These are phyloP conservation scores for Trichosanthes truncata DNA, from an alignment of 306 rosid genomes.

Conservation along the genomic window DNA sequence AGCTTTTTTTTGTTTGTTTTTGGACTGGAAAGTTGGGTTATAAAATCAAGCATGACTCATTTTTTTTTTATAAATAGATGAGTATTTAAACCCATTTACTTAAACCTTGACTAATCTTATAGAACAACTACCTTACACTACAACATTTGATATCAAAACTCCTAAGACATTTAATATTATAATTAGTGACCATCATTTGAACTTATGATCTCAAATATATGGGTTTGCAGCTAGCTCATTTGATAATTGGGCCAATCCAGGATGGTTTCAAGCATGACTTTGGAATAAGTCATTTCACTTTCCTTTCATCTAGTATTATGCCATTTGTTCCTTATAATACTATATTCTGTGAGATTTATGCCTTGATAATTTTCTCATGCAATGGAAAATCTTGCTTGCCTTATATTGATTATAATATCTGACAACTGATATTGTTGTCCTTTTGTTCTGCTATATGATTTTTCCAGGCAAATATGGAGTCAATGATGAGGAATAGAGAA, in stretches of 20 bases:
- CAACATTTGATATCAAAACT: not conserved
- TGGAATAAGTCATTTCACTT: not conserved
- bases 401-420: not conserved
- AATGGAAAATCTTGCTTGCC: not conserved
- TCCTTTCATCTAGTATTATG: not conserved
- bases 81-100: not conserved
- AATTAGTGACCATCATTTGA: not conserved
- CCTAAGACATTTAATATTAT: not conserved
- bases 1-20: not conserved
- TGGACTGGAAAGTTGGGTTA: not conserved
- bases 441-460: not conserved
- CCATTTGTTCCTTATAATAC: not conserved
- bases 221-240: not conserved
- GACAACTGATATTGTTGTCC: not conserved
- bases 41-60: not conserved
- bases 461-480: slow-evolving; percentile 82
- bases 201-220: not conserved
- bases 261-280: not conserved
- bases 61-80: not conserved
- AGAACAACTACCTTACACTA: not conserved
- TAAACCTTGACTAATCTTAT: not conserved
- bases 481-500: slow-evolving; percentile 89
- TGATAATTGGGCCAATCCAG: not conserved
- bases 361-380: not conserved
- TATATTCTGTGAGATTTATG: not conserved